Conservation (phyloP, 208 protist genomes). For the Leishmania mexicana region DNA sequence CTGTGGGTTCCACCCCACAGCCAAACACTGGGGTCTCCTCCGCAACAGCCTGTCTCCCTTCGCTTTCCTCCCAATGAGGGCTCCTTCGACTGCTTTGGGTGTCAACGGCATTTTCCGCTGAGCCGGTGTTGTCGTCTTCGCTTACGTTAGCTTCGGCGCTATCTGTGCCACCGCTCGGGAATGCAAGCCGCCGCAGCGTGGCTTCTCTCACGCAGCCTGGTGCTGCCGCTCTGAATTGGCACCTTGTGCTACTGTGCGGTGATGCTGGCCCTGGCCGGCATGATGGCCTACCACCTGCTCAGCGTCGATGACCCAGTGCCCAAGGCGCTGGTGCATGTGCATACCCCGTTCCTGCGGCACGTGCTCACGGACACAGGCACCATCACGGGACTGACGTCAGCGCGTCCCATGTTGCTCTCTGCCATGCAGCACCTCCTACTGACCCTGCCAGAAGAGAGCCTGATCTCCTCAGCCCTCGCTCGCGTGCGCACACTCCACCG, state of each 20-base stretch:
- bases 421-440: conserved; percentile 27
- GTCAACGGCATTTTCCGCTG: conserved; percentile 29
- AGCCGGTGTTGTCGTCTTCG: conserved; percentile 25
- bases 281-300: conserved; percentile 19
- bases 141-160: conserved; percentile 31
- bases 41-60: conserved; percentile 20
- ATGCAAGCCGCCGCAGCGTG: conserved; percentile 25
- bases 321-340: conserved; percentile 22
- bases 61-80: conserved; percentile 8
- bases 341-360: conserved; percentile 10
- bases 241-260: conserved; percentile 25
- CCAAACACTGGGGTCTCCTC: conserved; percentile 21
- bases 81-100: conserved; percentile 19
- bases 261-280: conserved; percentile 17
- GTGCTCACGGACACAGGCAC: conserved; percentile 22
- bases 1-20: conserved; percentile 23
- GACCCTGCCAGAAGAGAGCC: conserved; percentile 18
- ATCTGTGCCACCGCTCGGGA: conserved; percentile 30
- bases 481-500: conserved; percentile 1
- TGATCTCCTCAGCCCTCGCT: conserved; percentile 12
- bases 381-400: conserved; percentile 17
- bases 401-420: conserved; percentile 20
- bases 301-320: conserved; percentile 23
- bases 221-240: conserved; percentile 19
- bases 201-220: conserved; percentile 17